Evolutionary conservation across 352 stramenopile genomes (phyloP).

Genomic region (Pythium sp.): DNA sequence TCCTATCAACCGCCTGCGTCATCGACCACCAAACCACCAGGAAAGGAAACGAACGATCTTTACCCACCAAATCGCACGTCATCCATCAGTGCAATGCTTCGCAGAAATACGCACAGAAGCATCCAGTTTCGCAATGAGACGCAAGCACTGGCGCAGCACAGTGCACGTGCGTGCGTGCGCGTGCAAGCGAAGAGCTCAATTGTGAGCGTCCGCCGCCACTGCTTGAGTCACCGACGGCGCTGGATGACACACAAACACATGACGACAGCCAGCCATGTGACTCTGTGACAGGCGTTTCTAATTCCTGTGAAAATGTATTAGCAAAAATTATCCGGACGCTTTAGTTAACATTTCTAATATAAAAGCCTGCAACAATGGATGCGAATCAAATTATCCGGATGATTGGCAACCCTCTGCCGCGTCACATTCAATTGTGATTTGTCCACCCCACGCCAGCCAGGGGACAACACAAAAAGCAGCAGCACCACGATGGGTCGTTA

Average conservation of each 20-base stretch:
- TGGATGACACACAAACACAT: not conserved
- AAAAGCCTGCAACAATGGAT: not conserved
- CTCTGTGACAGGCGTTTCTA: slow-evolving; percentile 11
- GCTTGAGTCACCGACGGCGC: not conserved
- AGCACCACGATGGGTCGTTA: not conserved
- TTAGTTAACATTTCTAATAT: not conserved
- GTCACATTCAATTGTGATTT: slow-evolving; percentile 7
- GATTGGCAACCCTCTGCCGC: not conserved
- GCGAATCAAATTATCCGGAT: not conserved
- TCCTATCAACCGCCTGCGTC: not conserved
- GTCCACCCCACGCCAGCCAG: not conserved
- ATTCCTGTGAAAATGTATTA: not conserved
- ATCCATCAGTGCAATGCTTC: not conserved
- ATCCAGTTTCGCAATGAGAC: not conserved
- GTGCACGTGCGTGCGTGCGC: not conserved
- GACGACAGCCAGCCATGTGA: not conserved
- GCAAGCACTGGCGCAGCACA: not conserved
- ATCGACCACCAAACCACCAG: not conserved
- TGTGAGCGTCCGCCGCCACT: not conserved
- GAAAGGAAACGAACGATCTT: not conserved
- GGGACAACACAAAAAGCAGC: not conserved
- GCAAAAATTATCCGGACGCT: not conserved
- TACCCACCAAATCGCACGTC: not conserved
- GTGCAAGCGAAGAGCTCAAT: not conserved
- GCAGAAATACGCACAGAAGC: not conserved